These are phyloP conservation scores for Penicillium taxi DNA, from an alignment of 495 filamentous ascomycete genomes.

Conservation along the genomic window DNA sequence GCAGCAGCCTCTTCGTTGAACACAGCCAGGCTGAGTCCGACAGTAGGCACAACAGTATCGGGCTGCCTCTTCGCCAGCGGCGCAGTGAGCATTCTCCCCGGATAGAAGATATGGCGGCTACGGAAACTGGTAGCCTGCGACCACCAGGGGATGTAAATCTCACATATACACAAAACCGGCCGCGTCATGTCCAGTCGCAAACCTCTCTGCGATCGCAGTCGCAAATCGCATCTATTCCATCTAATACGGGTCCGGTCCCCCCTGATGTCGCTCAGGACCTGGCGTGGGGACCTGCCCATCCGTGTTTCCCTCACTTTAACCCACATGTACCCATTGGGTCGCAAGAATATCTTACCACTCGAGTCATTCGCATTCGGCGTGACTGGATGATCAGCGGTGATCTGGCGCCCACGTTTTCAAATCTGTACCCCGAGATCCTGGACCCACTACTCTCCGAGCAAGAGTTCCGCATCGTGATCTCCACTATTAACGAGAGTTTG, in stretches of 20 bases:
- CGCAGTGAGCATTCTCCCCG: constrained; percentile 28
- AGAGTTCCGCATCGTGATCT: constrained; percentile 73
- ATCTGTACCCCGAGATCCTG: constrained; percentile 90
- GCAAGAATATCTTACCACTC: constrained; percentile 62
- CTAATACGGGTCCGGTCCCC: constrained; percentile 38
- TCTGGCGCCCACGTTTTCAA: constrained; percentile 86
- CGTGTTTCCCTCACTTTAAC: constrained; percentile 88
- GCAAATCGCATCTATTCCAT: constrained; percentile 34
- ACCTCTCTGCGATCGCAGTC: constrained; percentile 36
- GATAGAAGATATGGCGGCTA: constrained; percentile 43
- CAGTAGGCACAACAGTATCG: constrained; percentile 58
- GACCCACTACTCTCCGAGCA: constrained; percentile 73
- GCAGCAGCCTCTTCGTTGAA: constrained; percentile 58
- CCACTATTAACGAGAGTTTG: constrained; percentile 66
- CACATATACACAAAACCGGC: constrained; percentile 17
- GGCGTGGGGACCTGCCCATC: constrained; percentile 80
- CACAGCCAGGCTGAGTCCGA: constrained; percentile 47
- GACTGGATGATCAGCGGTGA: constrained; percentile 90
- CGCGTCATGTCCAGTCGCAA: constrained; percentile 33
- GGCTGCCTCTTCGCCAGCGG: constrained; percentile 51
- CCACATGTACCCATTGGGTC: constrained; percentile 77
- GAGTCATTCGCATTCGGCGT: constrained; percentile 81
- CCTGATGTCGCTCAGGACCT: constrained; percentile 42
- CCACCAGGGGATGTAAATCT: constrained; percentile 29
- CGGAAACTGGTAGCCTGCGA: constrained; percentile 25